Percentiles rank a stretch among this genome's conserved stretches.
Conservation (phyloP, 495 filamentous ascomycete genomes). For the Neurospora sp. region DNA sequence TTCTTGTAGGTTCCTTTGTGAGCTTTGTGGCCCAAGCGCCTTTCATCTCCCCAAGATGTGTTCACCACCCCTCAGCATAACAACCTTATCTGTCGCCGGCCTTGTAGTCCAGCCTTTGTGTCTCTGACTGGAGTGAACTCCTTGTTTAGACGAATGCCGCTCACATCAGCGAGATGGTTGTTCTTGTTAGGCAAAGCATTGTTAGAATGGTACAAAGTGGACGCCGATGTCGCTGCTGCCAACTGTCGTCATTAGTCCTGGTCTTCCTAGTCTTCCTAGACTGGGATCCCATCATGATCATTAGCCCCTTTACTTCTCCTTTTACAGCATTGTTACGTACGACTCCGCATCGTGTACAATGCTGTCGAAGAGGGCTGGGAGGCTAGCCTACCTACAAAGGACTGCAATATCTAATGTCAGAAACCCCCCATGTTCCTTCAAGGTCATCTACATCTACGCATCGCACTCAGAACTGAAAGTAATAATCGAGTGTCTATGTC, state of each 20-base stretch:
- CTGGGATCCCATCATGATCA: not conserved
- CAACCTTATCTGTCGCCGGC: not conserved
- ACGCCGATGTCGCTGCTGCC: not conserved
- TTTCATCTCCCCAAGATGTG: not conserved
- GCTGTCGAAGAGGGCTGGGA: not conserved
- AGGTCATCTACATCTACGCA: not conserved
- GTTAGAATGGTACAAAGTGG: not conserved
- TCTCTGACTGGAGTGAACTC: not conserved
- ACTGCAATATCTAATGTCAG: not conserved
- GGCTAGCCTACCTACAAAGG: not conserved
- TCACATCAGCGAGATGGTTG: not conserved
- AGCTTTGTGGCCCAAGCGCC: not conserved
- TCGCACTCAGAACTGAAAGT: not conserved
- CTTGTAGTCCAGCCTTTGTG: not conserved
- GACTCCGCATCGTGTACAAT: not conserved
- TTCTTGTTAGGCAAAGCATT: not conserved
- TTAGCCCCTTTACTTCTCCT: not conserved
- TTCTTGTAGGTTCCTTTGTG: not conserved
- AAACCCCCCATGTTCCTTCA: not conserved
- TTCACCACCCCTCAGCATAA: not conserved
- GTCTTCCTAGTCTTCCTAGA: not conserved
- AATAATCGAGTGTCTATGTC: not conserved
- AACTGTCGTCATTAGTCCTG: not conserved
- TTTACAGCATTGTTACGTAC: not conserved
- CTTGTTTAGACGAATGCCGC: not conserved